These are phyloP conservation scores for Pyrrhoderma noxium DNA, from an alignment of 1,284 basidiomycete species.

Conservation along the genomic window DNA sequence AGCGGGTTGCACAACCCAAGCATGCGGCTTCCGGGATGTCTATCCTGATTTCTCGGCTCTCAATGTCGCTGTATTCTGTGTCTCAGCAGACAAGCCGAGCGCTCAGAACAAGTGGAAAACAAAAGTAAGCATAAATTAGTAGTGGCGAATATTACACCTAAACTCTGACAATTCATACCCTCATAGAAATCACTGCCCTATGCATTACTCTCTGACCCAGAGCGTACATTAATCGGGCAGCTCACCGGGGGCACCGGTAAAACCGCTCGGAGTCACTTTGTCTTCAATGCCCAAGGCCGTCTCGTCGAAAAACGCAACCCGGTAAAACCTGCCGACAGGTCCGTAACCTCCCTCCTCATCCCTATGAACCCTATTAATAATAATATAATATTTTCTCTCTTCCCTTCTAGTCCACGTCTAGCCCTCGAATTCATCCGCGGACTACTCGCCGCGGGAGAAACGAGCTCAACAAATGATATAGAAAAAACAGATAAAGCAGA, in stretches of 20 bases:
- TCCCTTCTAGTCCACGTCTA: slow-evolving; percentile 31
- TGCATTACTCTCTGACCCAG: slow-evolving; percentile 80
- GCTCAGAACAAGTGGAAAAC: slow-evolving; percentile 81
- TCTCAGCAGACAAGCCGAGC: slow-evolving; percentile 76
- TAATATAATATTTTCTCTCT: neutral
- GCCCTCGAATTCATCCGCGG: slow-evolving; percentile 38
- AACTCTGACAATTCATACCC: neutral
- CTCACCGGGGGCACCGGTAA: slow-evolving; percentile 76
- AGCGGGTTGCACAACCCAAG: slow-evolving; percentile 87
- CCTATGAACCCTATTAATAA: neutral
- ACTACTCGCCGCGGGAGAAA: slow-evolving; percentile 3
- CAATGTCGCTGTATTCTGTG: slow-evolving; percentile 76
- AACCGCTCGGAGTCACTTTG: slow-evolving; percentile 85
- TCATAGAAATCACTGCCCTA: slow-evolving; percentile 76
- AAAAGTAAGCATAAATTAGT: slow-evolving; percentile 44
- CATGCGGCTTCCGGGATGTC: slow-evolving; percentile 81
- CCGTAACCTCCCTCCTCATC: slow-evolving; percentile 18
- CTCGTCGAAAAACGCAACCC: slow-evolving; percentile 76
- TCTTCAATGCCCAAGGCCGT: slow-evolving; percentile 77
- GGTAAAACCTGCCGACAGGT: slow-evolving; percentile 81
- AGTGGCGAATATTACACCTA: neutral
- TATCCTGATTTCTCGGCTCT: slow-evolving; percentile 66
- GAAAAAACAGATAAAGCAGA: slow-evolving; percentile 4
- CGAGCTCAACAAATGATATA: neutral
- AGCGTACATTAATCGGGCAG: slow-evolving; percentile 68